Conservation (phyloP, 331 rosid species). For the Acacia pycnantha region DNA sequence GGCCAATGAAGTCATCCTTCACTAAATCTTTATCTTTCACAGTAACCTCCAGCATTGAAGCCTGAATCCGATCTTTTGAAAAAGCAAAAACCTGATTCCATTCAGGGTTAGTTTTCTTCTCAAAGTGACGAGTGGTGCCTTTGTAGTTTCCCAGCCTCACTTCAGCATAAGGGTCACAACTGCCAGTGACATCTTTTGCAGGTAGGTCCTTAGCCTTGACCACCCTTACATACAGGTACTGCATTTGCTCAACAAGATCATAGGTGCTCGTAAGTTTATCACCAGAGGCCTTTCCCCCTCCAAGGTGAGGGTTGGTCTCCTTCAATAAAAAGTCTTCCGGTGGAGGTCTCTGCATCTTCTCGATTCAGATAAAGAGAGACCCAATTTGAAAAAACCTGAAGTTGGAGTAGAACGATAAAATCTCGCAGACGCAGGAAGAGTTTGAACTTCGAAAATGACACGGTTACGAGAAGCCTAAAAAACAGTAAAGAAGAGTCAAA, state of each 20-base stretch:
- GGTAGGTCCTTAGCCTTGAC: conserved; percentile 92
- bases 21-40: conserved; percentile 91
- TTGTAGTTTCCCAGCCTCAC: conserved; percentile 92
- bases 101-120: conserved; percentile 90
- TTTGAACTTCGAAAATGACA: conserved; percentile 44
- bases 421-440: conserved; percentile 7
- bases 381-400: conserved; percentile 19
- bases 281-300: conserved; percentile 90
- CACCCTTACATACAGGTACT: conserved; percentile 93
- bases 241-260: conserved; percentile 99
- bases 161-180: conserved; percentile 93
- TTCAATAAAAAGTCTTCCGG: conserved; percentile 87
- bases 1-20: conserved; percentile 91
- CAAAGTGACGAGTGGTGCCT: conserved; percentile 91
- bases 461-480: conserved; percentile 56
- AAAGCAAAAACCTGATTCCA: conserved; percentile 97
- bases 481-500: conserved; percentile 45
- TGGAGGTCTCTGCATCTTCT: conserved; percentile 90
- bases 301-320: conserved; percentile 98
- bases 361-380: conserved; percentile 28
- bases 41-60: conserved; percentile 77
- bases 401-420: conserved; percentile 29
- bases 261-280: conserved; percentile 92
- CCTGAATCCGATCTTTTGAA: conserved; percentile 86
- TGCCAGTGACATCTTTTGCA: conserved; percentile 78